These are phyloP conservation scores for Lophiotrema nucula DNA, from an alignment of 495 filamentous ascomycete genomes.

Conservation along the genomic window DNA sequence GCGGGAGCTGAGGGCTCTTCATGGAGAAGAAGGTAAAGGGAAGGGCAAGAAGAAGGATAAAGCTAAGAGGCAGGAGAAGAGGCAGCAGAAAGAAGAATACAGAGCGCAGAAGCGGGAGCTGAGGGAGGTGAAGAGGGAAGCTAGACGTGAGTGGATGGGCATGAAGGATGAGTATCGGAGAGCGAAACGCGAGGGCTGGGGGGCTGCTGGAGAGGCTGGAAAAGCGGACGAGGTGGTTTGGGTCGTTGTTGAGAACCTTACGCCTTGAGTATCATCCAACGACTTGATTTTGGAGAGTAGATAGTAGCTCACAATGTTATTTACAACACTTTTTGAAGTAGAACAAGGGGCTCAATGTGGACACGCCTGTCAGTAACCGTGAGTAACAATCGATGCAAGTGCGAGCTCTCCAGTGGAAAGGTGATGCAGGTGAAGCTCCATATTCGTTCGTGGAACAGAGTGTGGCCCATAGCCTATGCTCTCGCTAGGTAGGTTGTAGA, in stretches of 20 bases:
- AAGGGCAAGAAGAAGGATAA: conserved; percentile 2
- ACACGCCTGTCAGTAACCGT: too few relatives aligned
- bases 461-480: too few relatives aligned
- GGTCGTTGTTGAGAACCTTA: conserved; percentile 32
- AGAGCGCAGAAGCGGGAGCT: not conserved
- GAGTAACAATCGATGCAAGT: too few relatives aligned
- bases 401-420: too few relatives aligned
- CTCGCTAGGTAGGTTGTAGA: too few relatives aligned
- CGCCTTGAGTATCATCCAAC: not conserved
- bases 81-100: not conserved
- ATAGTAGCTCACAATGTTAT: too few relatives aligned
- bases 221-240: conserved; percentile 16
- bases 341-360: too few relatives aligned
- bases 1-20: conserved; percentile 4
- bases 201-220: not conserved
- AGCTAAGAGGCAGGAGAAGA: conserved; percentile 4
- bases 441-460: too few relatives aligned
- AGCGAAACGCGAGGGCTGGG: conserved; percentile 8
- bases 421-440: too few relatives aligned
- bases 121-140: conserved; percentile 1
- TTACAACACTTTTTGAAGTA: too few relatives aligned
- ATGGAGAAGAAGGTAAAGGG: not conserved
- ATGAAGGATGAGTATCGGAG: not conserved
- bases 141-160: not conserved
- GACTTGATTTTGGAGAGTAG: too few relatives aligned